These are phyloP conservation scores for Aureobasidium pullulans DNA, from an alignment of 2,329 filamentous ascomycete genomes.

Conservation along the genomic window DNA sequence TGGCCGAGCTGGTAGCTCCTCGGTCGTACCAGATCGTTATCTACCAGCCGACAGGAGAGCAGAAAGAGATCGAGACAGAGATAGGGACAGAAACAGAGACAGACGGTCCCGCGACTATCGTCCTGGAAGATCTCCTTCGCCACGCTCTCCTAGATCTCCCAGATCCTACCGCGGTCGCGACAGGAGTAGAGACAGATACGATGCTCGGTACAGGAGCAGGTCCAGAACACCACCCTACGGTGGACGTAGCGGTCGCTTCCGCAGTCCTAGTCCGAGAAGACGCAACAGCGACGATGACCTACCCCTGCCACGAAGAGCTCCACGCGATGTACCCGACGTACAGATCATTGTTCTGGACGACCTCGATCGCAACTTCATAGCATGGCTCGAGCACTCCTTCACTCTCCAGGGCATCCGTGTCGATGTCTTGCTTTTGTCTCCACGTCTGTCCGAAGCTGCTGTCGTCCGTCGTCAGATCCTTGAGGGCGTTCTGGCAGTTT, in stretches of 20 bases:
- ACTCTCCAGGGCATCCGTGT: constrained; percentile 62
- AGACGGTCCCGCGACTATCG: constrained; percentile 53
- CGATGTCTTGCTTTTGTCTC: constrained; percentile 72
- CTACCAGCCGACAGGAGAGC: constrained; percentile 20
- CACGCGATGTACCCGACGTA: constrained; percentile 76
- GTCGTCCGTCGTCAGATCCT: constrained; percentile 80
- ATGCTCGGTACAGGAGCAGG: constrained; percentile 30
- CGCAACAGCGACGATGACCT: constrained; percentile 55
- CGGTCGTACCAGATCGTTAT: constrained; percentile 38
- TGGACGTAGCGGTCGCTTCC: constrained; percentile 38
- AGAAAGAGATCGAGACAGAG: constrained; percentile 14
- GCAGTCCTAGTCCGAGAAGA: constrained; percentile 50
- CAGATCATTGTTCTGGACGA: constrained; percentile 78
- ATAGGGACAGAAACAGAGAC: constrained; percentile 42
- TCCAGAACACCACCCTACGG: constrained; percentile 33
- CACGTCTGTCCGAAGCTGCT: constrained; percentile 66
- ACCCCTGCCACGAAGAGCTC: constrained; percentile 65
- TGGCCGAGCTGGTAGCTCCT: constrained; percentile 38
- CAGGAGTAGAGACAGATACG: constrained; percentile 23
- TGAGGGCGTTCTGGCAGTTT: constrained; percentile 81
- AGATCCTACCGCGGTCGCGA: constrained; percentile 1
- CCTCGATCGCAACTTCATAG: constrained; percentile 70
- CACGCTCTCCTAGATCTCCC: constrained; percentile 21
- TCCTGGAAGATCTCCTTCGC: constrained; percentile 39
- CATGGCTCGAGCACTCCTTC: constrained; percentile 74